Evolutionary conservation across 768 basidiomycete genomes (phyloP), one percentile per base, ranked within the genome.

Genomic region (Xerocomellus chrysenteron): DNA sequence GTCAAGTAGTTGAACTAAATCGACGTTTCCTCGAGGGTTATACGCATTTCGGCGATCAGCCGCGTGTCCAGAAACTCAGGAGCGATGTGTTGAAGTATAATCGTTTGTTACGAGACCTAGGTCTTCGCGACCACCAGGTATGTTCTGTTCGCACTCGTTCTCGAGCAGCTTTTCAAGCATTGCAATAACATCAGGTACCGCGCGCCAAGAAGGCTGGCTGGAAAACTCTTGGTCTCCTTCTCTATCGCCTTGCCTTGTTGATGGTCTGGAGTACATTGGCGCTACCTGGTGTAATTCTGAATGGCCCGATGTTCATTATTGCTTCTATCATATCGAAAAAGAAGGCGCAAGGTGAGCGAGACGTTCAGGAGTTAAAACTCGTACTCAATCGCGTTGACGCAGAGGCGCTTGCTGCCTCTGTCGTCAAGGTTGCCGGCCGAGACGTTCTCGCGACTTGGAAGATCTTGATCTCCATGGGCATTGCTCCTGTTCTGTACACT

Each of bases 391-490:
- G 7, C 21, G 36, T 50, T 8, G 17, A 35, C 16, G 12, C 71
- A 97, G 95, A 94, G 82, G 96, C 96, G 7, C 86, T 98, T 56
- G 96, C 96, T 32, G 94, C 90, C 3, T 98, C 95, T 9, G 85
- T 84, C 5, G 96, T 98, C 69, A 98, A 98, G 75, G 85, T 98
- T 50, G 92, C 92, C 19, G 96, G 87, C n/a, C 83, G 92, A 40
- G 96, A 98, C 65, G 96, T 98, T n/a, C 78, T 98, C 17, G 94
- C 93, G 1, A 94, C 94, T 5, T 98, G 96, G 96, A 98, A 98
- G 71, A 86, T 98, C 35, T 81, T 98, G 32, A 93, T 98, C 53
- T 94, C 93, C 4, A 76, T 98, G 53, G 96, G 87, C n/a, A 78
- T 91, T 40, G 88, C 93, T 5, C 96, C 96, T 11, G 76, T 95